phyloP scores from a whole-genome alignment of 345 rosid species.

The Aquilaria sinensis region DNA sequence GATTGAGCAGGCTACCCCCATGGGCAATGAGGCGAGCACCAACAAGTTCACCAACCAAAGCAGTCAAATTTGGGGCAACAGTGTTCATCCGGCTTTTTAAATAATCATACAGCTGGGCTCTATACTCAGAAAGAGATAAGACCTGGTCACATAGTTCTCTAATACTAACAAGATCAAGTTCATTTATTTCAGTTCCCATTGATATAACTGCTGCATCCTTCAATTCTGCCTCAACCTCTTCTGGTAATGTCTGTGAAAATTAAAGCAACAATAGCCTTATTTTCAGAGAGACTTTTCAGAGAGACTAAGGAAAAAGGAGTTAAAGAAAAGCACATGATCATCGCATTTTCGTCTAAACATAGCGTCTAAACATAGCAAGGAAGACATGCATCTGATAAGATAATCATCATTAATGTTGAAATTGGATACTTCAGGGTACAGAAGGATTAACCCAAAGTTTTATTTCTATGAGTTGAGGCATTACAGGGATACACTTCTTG shows the following conservation, averaged over 20 bases:
- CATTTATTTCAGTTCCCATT: conserved; percentile 84
- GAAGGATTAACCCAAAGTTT: not conserved
- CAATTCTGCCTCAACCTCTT: conserved; percentile 58
- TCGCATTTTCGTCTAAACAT: not conserved
- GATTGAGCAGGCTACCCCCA: conserved; percentile 73
- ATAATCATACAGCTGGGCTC: conserved; percentile 78
- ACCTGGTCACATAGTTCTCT: conserved; percentile 74
- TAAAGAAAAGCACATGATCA: not conserved
- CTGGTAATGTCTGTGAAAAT: conserved; percentile 35
- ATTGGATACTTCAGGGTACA: not conserved
- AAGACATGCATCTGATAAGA: not conserved
- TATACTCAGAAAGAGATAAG: conserved; percentile 62
- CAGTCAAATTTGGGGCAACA: conserved; percentile 78
- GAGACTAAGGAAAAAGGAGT: conserved; percentile 5
- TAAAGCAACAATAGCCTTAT: not conserved
- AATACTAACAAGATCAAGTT: conserved; percentile 62
- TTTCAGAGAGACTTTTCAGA: not conserved
- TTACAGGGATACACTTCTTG: not conserved
- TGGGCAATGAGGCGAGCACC: conserved; percentile 84
- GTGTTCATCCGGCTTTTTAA: conserved; percentile 73
- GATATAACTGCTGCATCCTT: conserved; percentile 82
- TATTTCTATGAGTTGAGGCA: not conserved
- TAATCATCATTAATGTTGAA: not conserved
- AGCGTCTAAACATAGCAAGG: not conserved
- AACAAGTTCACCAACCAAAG: conserved; percentile 73